A percentile compares a stretch with the other conserved stretches of the same genome.
phyloP scores from a whole-genome alignment of 257 asterid genomes.

The Agastache rugosa region DNA sequence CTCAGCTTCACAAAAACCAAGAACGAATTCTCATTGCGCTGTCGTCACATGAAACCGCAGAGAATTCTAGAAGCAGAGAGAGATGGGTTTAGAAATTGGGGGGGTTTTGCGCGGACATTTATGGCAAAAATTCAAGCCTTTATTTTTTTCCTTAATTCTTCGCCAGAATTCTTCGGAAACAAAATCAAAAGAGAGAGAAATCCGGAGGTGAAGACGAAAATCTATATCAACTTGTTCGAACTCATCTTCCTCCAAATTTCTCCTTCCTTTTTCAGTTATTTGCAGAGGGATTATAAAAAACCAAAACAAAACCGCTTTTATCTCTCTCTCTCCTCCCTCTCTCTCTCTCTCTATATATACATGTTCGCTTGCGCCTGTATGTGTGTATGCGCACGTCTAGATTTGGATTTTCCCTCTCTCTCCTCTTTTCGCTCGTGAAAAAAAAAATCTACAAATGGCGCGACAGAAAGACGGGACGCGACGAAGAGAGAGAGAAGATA shows the following conservation, averaged over 20 bases:
- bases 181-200: slow-evolving; percentile 27
- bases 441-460: slow-evolving; percentile 36
- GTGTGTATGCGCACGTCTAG: slow-evolving; percentile 23
- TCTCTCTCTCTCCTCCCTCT: slow-evolving; percentile 15
- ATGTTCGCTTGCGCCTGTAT: neutral
- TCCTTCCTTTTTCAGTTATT: slow-evolving; percentile 45
- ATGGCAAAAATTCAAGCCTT: slow-evolving; percentile 32
- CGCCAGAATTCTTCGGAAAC: slow-evolving; percentile 17
- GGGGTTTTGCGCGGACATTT: slow-evolving; percentile 42
- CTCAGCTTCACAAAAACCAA: slow-evolving; percentile 17
- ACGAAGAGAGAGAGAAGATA: slow-evolving; percentile 39
- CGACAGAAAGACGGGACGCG: slow-evolving; percentile 43
- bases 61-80: slow-evolving; percentile 27
- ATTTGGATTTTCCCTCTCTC: slow-evolving; percentile 13
- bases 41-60: slow-evolving; percentile 28
- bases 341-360: neutral
- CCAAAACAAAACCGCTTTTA: slow-evolving; percentile 34
- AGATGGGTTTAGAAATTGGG: slow-evolving; percentile 46
- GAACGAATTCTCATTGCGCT: slow-evolving; percentile 21
- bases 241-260: slow-evolving; percentile 38
- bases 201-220: slow-evolving; percentile 36
- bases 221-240: slow-evolving; percentile 29
- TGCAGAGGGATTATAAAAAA: slow-evolving; percentile 43
- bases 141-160: slow-evolving; percentile 20
- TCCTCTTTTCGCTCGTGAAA: slow-evolving; percentile 20